Conservation (phyloP, 2,329 filamentous ascomycete genomes). For the Pseudonectria foliicola region DNA sequence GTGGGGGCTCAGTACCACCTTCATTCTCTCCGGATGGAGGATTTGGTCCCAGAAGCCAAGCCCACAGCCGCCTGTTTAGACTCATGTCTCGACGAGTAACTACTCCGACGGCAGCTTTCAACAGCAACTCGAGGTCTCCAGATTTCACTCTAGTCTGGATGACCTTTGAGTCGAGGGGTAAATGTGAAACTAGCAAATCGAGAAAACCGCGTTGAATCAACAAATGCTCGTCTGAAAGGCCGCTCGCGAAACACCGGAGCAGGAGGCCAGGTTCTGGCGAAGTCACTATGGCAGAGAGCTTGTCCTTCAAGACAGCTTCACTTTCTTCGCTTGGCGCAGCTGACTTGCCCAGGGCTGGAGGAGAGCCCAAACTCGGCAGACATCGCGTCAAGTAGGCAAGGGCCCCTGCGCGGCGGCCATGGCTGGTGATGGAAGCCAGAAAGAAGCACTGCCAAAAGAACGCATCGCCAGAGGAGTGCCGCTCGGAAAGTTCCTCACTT, state of each 20-base stretch:
- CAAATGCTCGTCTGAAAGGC: constrained; percentile 77
- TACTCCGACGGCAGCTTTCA: constrained; percentile 78
- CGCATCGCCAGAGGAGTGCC: constrained; percentile 60
- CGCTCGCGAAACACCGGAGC: constrained; percentile 85
- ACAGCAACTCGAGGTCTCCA: constrained; percentile 72
- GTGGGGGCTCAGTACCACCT: constrained; percentile 37
- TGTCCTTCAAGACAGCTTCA: constrained; percentile 32
- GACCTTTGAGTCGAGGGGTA: constrained; percentile 77
- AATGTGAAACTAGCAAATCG: constrained; percentile 81
- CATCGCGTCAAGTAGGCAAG: constrained; percentile 77
- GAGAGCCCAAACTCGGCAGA: constrained; percentile 48
- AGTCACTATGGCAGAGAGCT: constrained; percentile 60
- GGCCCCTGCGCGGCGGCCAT: constrained; percentile 75
- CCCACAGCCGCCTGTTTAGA: constrained; percentile 88
- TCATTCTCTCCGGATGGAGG: constrained; percentile 44
- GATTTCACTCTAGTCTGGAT: constrained; percentile 67
- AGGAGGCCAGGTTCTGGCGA: constrained; percentile 87
- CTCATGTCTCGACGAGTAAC: constrained; percentile 93
- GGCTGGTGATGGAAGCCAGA: constrained; percentile 82
- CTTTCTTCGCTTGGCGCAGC: constrained; percentile 6
- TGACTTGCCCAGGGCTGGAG: constrained; percentile 3
- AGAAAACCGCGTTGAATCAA: constrained; percentile 92
- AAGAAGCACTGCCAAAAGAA: constrained; percentile 99
- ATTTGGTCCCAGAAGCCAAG: constrained; percentile 85
- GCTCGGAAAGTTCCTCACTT: constrained; percentile 43